phyloP scores from a whole-genome alignment of 1,139 yeast species.

The Candida sp. region DNA sequence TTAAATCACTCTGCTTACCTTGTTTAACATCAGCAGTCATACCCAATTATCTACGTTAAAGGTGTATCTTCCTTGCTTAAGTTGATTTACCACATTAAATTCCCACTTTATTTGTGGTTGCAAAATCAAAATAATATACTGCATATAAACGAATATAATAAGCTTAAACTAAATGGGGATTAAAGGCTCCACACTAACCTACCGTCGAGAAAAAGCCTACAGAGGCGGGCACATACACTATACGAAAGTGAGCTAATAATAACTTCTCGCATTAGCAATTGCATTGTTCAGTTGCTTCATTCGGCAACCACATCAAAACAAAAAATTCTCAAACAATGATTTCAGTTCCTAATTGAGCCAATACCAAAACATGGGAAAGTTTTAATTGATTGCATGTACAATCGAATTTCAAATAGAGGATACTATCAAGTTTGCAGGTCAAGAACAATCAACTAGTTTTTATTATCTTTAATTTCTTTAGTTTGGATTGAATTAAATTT shows the following conservation, averaged over 20 bases:
- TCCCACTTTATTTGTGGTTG: not conserved
- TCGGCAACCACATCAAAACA: not conserved
- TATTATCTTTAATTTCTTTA: not conserved
- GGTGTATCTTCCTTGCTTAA: not conserved
- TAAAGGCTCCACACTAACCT: too few relatives aligned
- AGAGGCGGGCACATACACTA: not conserved
- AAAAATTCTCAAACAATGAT: not conserved
- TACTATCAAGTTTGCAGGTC: not conserved
- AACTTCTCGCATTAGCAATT: not conserved
- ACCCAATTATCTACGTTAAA: not conserved
- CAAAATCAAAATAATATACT: not conserved
- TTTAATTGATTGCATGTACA: not conserved
- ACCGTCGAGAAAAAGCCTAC: too few relatives aligned
- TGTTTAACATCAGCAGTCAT: not conserved
- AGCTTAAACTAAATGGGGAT: too few relatives aligned
- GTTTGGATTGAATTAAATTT: not conserved
- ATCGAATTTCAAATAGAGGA: not conserved
- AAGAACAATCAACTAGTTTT: not conserved
- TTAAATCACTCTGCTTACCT: not conserved
- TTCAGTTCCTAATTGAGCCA: not conserved
- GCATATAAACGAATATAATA: not conserved
- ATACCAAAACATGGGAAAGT: not conserved
- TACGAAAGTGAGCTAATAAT: not conserved
- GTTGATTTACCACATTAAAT: not conserved
- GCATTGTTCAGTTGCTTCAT: not conserved